These are phyloP conservation scores for Microdochium nivale DNA, from an alignment of 2,329 filamentous ascomycete species.

Conservation along the genomic window DNA sequence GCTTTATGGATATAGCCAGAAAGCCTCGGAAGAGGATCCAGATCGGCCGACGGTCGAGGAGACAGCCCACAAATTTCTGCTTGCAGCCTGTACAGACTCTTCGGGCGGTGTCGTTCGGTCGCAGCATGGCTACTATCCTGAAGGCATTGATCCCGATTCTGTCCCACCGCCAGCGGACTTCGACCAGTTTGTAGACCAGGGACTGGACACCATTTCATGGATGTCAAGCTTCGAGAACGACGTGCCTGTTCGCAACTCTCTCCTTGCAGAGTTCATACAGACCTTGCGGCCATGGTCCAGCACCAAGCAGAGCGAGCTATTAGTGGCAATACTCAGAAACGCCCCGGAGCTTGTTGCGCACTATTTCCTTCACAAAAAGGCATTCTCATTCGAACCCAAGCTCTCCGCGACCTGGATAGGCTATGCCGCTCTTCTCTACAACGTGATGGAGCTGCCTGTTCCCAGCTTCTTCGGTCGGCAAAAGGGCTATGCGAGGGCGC, in stretches of 20 bases:
- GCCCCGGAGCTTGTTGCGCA: slow-evolving; percentile 82
- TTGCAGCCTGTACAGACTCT: slow-evolving; percentile 64
- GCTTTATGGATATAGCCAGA: slow-evolving; percentile 56
- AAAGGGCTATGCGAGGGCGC: slow-evolving; percentile 52
- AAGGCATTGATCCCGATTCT: slow-evolving; percentile 48
- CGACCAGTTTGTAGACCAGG: slow-evolving; percentile 48
- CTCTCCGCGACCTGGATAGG: slow-evolving; percentile 91
- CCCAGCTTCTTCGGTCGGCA: slow-evolving; percentile 64
- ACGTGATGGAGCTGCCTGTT: slow-evolving; percentile 65
- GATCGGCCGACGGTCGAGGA: slow-evolving; percentile 49
- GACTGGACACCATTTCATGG: slow-evolving; percentile 61
- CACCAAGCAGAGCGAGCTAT: slow-evolving; percentile 69
- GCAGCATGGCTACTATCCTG: slow-evolving; percentile 78
- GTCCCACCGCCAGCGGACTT: slow-evolving; percentile 27
- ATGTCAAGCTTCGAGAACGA: slow-evolving; percentile 58
- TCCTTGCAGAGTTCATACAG: slow-evolving; percentile 69
- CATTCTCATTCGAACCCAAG: slow-evolving; percentile 85
- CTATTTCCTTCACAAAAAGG: slow-evolving; percentile 74
- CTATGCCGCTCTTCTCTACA: slow-evolving; percentile 82
- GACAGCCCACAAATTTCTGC: slow-evolving; percentile 66
- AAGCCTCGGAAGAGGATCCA: slow-evolving; percentile 25
- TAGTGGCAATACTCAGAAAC: slow-evolving; percentile 69
- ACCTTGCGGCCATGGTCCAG: slow-evolving; percentile 77
- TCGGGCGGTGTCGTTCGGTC: slow-evolving; percentile 67
- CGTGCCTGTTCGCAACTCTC: slow-evolving; percentile 69